Base-by-base conservation (phyloP, 179 eudicot genomes). In the Beta lomatogona region DNA sequence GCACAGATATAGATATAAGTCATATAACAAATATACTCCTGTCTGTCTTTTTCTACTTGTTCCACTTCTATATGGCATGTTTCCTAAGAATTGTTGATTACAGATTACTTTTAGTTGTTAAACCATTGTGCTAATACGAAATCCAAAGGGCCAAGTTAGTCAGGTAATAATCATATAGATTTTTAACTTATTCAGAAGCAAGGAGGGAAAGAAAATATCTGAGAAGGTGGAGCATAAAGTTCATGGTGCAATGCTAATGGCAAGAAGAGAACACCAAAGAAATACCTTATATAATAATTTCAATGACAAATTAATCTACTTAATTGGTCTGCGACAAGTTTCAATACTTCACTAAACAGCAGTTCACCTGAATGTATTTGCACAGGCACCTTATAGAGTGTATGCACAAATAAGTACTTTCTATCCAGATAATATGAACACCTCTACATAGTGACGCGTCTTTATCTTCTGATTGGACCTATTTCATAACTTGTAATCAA, bases 221-320 rank as follows among this genome's bases (percentile, higher is more conserved):
- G 25, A 9, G 28, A 70, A 70, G 10, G 50, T 50, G 22, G 16
- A 72, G 41, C 18, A 10, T 79, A 57, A 14, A 57, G 68, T 69
- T 54, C n/a, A 54, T 36, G 75, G 81, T 78, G 36, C 21, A 69
- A 78, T 66, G 52, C n/a, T 45, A 63, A 48, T 15, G 59, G 36
- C 60, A 60, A 5, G 28, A 21, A 28, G 25, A 64, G 44, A 12
- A 66, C 48, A 25, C 22, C 52, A 28, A 46, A 11, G 55, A 14
- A 46, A 46, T 4, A 70, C 52, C 74, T 15, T 45, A n/a, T 41
- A 44, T 6, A 5, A 18, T 16, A 44, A 71, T 10, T 4, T 11
- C 75, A 48, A n/a, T 71, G 57, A 50, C 58, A 71, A 0, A 52
- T 53, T 48, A 11, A 52, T 19, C 60, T 73, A 73, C 48, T 46